These are phyloP conservation scores for Akebia trifoliata DNA, from an alignment of 164 flowering plant genomes.

Conservation along the genomic window DNA sequence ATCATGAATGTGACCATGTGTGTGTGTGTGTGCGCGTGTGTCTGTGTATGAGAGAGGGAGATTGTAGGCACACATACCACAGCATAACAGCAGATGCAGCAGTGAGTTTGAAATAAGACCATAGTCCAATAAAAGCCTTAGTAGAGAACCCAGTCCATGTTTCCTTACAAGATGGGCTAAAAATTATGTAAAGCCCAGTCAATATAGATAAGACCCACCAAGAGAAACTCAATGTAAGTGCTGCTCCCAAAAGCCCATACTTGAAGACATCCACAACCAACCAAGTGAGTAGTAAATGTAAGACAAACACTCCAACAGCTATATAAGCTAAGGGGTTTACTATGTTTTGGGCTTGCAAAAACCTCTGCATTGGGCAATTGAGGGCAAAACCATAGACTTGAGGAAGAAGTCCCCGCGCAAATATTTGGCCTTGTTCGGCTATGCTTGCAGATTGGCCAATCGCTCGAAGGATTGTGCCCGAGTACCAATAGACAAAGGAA, in stretches of 20 bases:
- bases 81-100: slow-evolving; percentile 75
- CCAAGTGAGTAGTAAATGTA: slow-evolving; percentile 55
- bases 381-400: slow-evolving; percentile 70
- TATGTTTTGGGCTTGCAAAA: slow-evolving; percentile 74
- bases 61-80: slow-evolving; percentile 43
- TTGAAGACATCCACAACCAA: slow-evolving; percentile 43
- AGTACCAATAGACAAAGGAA: slow-evolving; percentile 61
- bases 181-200: slow-evolving; percentile 44
- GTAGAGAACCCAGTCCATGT: slow-evolving; percentile 73
- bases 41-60: slow-evolving; percentile 6
- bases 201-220: slow-evolving; percentile 70
- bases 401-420: slow-evolving; percentile 61
- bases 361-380: slow-evolving; percentile 76
- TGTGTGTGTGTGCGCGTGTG: too few species aligned
- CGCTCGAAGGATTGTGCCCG: slow-evolving; percentile 42
- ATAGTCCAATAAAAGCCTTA: slow-evolving; percentile 59
- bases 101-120: slow-evolving; percentile 73
- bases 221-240: slow-evolving; percentile 60
- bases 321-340: slow-evolving; percentile 75
- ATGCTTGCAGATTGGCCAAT: slow-evolving; percentile 57
- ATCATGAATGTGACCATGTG: too few species aligned
- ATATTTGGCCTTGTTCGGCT: slow-evolving; percentile 51
- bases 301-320: slow-evolving; percentile 50
- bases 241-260: slow-evolving; percentile 68
- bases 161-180: slow-evolving; percentile 55